Evolutionary conservation across 441 rosid genomes (phyloP), one percentile per base, ranked within the genome.

Genomic region (Viola pubescens): DNA sequence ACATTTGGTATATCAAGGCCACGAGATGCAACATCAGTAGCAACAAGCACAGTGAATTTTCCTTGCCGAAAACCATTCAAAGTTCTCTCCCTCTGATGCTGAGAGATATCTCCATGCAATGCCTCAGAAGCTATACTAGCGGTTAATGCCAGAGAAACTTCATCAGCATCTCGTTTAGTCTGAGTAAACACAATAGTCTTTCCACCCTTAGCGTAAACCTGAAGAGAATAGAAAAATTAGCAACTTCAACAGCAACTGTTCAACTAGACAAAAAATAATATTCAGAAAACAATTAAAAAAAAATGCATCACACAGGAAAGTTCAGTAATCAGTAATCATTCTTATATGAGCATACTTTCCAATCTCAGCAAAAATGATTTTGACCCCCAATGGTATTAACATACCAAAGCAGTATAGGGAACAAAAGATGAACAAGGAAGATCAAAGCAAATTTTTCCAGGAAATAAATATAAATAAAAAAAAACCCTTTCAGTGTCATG

Each of bases 1-100:
- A 89, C 98, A 48, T 92, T 92, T 0, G 98, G 98, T 52, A 92
- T 92, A 77, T 92, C 98, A 65, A 92, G 97, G 56, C 98, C 98
- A 71, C 98, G 97, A 56, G 98, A 65, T 37, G 98, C 98, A 63
- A 92, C 98, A 72, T 92, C 98, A 44, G 98, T 92, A 62, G 98
- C 98, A 68, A 92, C 98, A 61, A 92, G 92, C 52, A 84, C 98
- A 0, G 96, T 89, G 79, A 92, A 92, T 68, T 92, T 92, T 68
- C 98, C 98, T 75, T 89, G 94, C 65, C 98, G 82, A 53, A 92
- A 92, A 59, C 83, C 79, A 72, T 87, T 86, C 62, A 92, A 80
- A 14, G 98, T 92, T 79, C 98, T 86, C 85, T 92, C 98, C 71
- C 98, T 87, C 69, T 92, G 98, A 68, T 86, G 97, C 75, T 92